A percentile compares a stretch with the other conserved stretches of the same genome.
phyloP scores from a whole-genome alignment of 1,284 basidiomycete species.

The Apiotrichum gracile region DNA sequence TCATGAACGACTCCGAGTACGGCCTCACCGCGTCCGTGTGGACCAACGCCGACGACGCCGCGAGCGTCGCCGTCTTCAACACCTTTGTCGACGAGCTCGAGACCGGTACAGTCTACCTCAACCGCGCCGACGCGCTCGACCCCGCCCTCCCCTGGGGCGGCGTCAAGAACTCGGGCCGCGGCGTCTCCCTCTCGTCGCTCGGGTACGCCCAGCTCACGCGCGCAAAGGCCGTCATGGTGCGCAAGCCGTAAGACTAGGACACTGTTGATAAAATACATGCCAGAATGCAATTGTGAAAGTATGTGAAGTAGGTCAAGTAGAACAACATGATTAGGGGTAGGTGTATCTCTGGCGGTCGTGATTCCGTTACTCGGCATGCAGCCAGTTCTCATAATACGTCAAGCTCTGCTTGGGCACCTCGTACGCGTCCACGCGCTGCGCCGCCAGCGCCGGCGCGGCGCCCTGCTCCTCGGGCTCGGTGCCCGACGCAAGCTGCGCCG shows the following conservation, averaged over 20 bases:
- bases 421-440: slow-evolving; percentile 13
- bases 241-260: slow-evolving; percentile 9
- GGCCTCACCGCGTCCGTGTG: slow-evolving; percentile 90
- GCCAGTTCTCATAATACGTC: slow-evolving; percentile 28
- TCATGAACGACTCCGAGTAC: slow-evolving; percentile 97
- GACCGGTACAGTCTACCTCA: slow-evolving; percentile 84
- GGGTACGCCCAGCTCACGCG: slow-evolving; percentile 42
- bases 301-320: not conserved
- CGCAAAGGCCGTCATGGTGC: slow-evolving; percentile 20
- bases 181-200: slow-evolving; percentile 80
- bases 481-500: slow-evolving; percentile 37
- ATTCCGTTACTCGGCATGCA: slow-evolving; percentile 4
- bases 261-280: not conserved
- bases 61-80: slow-evolving; percentile 58
- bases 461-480: slow-evolving; percentile 26
- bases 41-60: slow-evolving; percentile 66
- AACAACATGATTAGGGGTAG: not conserved
- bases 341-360: not conserved
- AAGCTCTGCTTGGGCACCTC: slow-evolving; percentile 17
- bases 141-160: slow-evolving; percentile 91
- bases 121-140: slow-evolving; percentile 83
- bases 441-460: slow-evolving; percentile 13
- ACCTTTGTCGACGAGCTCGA: slow-evolving; percentile 67
- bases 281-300: not conserved
- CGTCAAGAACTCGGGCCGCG: slow-evolving; percentile 85